Evolutionary conservation across 2,329 filamentous ascomycete species (phyloP).

Genomic region (Raffaelea ambrosiae): DNA sequence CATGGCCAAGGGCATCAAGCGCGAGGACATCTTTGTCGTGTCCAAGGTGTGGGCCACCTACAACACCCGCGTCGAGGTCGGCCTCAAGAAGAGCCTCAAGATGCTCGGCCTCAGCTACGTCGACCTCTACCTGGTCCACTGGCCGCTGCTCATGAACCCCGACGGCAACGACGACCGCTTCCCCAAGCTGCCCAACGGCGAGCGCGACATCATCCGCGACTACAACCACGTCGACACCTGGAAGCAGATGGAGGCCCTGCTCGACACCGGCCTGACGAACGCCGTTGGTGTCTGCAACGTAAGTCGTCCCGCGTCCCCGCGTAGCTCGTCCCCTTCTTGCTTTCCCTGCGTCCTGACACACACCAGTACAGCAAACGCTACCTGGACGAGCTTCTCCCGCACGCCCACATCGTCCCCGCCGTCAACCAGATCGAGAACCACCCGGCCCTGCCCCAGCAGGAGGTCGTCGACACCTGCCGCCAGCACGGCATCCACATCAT

Average conservation of each 20-base stretch:
- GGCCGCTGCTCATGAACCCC: conserved; percentile 74
- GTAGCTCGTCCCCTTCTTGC: not conserved
- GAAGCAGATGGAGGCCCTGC: conserved; percentile 64
- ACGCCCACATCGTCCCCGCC: conserved; percentile 48
- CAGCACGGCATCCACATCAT: conserved; percentile 62
- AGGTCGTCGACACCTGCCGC: conserved; percentile 61
- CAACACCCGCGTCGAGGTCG: conserved; percentile 59
- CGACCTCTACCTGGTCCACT: conserved; percentile 76
- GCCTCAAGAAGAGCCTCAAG: conserved; percentile 64
- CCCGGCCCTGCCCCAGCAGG: conserved; percentile 61
- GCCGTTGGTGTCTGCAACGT: conserved; percentile 49
- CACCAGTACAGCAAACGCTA: conserved; percentile 45
- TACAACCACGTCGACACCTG: conserved; percentile 70
- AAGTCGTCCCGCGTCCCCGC: conserved; percentile 10
- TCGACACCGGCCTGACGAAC: conserved; percentile 48
- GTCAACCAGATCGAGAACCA: conserved; percentile 71
- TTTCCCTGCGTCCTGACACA: not conserved
- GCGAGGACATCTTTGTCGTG: conserved; percentile 74
- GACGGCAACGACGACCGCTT: conserved; percentile 66
- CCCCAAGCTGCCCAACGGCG: conserved; percentile 65
- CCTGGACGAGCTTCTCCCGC: conserved; percentile 44
- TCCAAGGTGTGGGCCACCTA: conserved; percentile 83
- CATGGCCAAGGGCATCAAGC: conserved; percentile 60
- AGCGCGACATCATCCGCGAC: conserved; percentile 60
- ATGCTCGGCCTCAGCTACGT: conserved; percentile 71